phyloP scores from a whole-genome alignment of 768 basidiomycete genomes.

The Mycena polygramma region DNA sequence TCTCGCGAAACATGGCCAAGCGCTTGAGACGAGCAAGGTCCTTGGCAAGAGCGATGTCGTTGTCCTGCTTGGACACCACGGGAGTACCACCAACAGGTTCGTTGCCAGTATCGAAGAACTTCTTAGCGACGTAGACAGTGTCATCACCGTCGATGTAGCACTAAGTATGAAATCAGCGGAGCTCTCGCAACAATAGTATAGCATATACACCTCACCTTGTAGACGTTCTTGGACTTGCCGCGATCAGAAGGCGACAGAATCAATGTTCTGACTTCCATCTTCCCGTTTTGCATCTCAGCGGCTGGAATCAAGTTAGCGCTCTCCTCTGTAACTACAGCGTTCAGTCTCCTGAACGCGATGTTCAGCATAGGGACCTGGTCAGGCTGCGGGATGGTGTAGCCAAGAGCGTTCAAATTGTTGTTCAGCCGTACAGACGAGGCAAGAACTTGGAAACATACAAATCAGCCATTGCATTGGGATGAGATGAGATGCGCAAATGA shows the following conservation, averaged over 20 bases:
- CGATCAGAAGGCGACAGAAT: conserved; percentile 2
- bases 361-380: too few relatives aligned
- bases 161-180: not conserved
- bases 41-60: not conserved
- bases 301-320: too few relatives aligned
- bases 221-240: conserved; percentile 12
- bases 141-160: not conserved
- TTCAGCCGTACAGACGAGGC: too few relatives aligned
- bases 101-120: conserved; percentile 8
- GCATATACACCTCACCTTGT: not conserved
- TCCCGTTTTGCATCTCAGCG: not conserved
- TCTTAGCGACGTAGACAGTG: not conserved
- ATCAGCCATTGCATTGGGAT: too few relatives aligned
- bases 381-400: too few relatives aligned
- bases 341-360: too few relatives aligned
- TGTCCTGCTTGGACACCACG: not conserved
- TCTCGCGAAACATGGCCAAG: not conserved
- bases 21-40: not conserved
- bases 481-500: too few relatives aligned
- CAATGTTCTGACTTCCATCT: not conserved
- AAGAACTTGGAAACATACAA: too few relatives aligned
- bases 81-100: not conserved
- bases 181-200: too few relatives aligned
- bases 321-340: too few relatives aligned
- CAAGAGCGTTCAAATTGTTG: too few relatives aligned